Base-by-base conservation (phyloP, 2,329 filamentous ascomycete genomes). In the Hymenoscyphus albidus region DNA sequence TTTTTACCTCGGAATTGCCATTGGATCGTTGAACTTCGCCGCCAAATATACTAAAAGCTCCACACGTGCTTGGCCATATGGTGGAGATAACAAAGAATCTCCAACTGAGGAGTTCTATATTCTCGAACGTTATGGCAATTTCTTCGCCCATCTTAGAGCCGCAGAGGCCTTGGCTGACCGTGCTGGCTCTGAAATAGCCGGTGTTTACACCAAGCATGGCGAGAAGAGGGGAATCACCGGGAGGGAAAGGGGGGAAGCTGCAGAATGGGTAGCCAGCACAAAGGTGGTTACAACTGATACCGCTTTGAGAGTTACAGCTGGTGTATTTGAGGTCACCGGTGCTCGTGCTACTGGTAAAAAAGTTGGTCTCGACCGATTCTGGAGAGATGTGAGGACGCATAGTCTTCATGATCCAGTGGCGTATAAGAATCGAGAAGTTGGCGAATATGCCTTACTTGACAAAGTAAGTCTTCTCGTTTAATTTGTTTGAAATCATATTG, bases 321-420 rank as follows among this genome's bases (percentile, higher is more conserved):
- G 86, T 0, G 79, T 89, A 1, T 89, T 89, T 70, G 87, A 90
- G 72, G 83, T 88, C 5, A 86, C 86, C 0, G 87, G 84, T 0
- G 80, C 85, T 0, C 81, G 83, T 65, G 80, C 85, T 0, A 89
- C 86, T 0, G 80, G 81, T 0, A 77, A 77, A 62, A 87, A 82
- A 69, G 81, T 86, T 0, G 85, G 85, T 0, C 75, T 90, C 64
- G 87, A 89, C 76, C 77, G 86, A 1, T 89, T 86, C 74, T 89
- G 85, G 85, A 79, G 87, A 57, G 86, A 90, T 70, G 77, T 89
- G n/a, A 75, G 87, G 5, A 88, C 86, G 4, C 87, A 90, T 75
- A 84, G 82, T 0, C 73, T 90, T 70, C 87, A 89, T 75, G 87
- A 89, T 73, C 87, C 86, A 0, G 85, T 89, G 35, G 83, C 86